Base-by-base conservation (phyloP, 208 protist species). In the Strigomonas culicis region DNA sequence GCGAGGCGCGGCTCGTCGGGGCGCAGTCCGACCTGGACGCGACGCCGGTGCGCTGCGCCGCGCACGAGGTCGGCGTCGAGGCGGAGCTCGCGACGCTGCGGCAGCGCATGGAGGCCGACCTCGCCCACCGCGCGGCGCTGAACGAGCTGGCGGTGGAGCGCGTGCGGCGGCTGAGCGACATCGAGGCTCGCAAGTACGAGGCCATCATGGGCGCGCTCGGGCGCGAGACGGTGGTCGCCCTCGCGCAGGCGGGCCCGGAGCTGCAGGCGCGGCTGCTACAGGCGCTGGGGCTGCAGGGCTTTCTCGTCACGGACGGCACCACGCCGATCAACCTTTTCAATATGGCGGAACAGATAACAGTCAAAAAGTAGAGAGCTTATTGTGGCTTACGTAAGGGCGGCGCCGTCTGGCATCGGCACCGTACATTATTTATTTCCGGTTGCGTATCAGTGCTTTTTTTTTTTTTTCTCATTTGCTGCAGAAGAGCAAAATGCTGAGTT, bases 211-310 rank as follows among this genome's bases (percentile, higher is more conserved):
- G 27, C 3, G 70, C 94, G 24, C 79, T 98, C 24, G 95, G 95
- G 21, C 66, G 70, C 34, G 88, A 93, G 6, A 98, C 96, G 34
- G 63, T 98, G 55, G 61, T 72, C 21, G 80, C 80, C 2, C 90
- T 98, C 17, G 90, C 95, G 3, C 75, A 76, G 30, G 92, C 93
- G 15, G 97, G 95, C 21, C 95, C 94, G 41, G 93, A 96, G 74
- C 68, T 93, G 39, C 79, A 92, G 70, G 71, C 69, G 36, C 84
- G 80, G 47, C 69, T 96, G 44, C 77, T 96, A 34, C 64, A 78
- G 24, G 81, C 75, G 25, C 43, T 94, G 56, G 87, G 87, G n/a
- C 72, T 96, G 41, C 77, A 91, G 59, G 85, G 84, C 31, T 96
- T 92, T 66, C 68, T 96, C 24, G 75, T 96, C 27, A 96, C 90